Conservation (phyloP, 106 monocot genomes). For the Xerophyta viscosa region DNA sequence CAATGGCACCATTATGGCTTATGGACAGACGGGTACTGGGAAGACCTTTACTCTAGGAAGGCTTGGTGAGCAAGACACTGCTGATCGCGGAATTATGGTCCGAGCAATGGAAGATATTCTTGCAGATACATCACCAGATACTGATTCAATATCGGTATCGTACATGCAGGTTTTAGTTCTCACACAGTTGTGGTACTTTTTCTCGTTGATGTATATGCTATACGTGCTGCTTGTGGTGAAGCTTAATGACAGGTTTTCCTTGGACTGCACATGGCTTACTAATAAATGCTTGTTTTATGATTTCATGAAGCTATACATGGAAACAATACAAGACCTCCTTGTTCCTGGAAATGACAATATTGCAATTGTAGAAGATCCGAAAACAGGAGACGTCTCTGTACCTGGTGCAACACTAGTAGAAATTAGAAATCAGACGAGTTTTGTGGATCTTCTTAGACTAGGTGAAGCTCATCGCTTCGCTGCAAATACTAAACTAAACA, state of each 20-base stretch:
- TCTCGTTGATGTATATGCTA: too few species aligned
- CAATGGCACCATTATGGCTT: constrained; percentile 98
- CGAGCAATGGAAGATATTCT: constrained; percentile 99
- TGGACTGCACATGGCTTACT: background rate
- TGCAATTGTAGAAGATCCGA: constrained; percentile 88
- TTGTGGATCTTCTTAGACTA: constrained; percentile 78
- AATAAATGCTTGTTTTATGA: background rate
- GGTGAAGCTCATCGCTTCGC: constrained; percentile 94
- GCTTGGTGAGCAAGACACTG: constrained; percentile 87
- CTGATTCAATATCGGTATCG: constrained; percentile 82
- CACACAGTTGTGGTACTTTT: too few species aligned
- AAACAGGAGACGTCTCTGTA: constrained; percentile 91
- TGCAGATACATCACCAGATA: constrained; percentile 54
- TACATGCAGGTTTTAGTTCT: constrained; percentile 73
- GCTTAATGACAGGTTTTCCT: too few species aligned
- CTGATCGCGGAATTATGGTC: constrained; percentile 93
- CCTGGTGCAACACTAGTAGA: constrained; percentile 84
- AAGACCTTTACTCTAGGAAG: constrained; percentile 97
- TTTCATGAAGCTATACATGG: constrained; percentile 83
- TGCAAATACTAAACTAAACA: constrained; percentile 97
- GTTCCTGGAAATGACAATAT: constrained; percentile 91
- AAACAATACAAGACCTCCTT: constrained; percentile 96
- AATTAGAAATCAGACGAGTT: constrained; percentile 76
- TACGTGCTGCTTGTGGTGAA: too few species aligned
- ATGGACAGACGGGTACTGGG: constrained; percentile 98